Base-by-base conservation (phyloP, 768 basidiomycete species). In the Kwoniella pini region DNA sequence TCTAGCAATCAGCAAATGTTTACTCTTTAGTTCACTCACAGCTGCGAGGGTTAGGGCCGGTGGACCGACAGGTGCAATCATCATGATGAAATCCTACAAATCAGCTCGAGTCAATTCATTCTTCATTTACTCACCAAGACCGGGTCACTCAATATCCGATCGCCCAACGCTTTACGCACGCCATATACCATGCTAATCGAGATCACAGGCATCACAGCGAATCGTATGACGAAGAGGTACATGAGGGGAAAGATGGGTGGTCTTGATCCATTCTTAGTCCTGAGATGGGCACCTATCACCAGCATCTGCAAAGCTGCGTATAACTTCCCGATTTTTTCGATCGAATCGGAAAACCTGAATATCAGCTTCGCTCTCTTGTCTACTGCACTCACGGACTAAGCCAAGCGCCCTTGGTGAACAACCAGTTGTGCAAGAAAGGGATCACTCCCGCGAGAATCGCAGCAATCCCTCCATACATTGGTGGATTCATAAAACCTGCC, bases 1-100 rank as follows among this genome's bases (percentile, higher is more conserved):
- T 64, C 63, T 64, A 27, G 15, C 38, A 22, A 26, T 40, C 39
- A 43, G 39, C 49, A 27, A 6, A 26, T 3, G 28, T 27, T 54
- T 15, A 33, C 10, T n/a, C n/a, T n/a, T n/a, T n/a, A 56, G 48
- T 17, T 7, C 4, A 70, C 72, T 66, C 33, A 74, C 69, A 17
- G 77, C 77, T 15, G 72, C 69, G 1, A 78, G 63, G 5, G 76
- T 76, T n/a, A 79, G 53, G 2, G 77, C 77, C 1, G 77, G 75
- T 4, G 77, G 77, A 0, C 77, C 77, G 24, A 75, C 73, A 42
- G 75, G 70, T 0, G 67, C 61, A 12, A 77, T 49, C 19, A 60
- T 67, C 53, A 79, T 69, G 9, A 72, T 63, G 42, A 79, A 76
- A 54, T 74, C 76, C 63, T 76, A 62, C 15, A 49, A 11, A 44